Evolutionary conservation across 1,139 yeast species (phyloP), one percentile per base, ranked within the genome.

Genomic region (Keqinozyma sinolaborantium): DNA sequence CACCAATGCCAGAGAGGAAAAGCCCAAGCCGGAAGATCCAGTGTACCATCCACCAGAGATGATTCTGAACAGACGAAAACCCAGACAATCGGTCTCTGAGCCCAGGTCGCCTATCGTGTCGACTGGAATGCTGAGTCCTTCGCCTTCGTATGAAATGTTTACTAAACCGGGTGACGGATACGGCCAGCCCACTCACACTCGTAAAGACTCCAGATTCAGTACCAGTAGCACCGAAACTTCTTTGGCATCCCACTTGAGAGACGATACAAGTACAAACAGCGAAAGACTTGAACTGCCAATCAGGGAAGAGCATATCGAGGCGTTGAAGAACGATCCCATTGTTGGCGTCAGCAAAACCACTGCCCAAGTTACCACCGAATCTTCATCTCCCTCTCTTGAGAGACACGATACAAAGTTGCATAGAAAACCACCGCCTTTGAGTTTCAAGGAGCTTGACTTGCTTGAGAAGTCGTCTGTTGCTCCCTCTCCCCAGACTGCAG

Each of bases 11-110:
- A 79, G 73, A 32, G 71, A 64, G n/a, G 36, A 44, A 7, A 31
- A 43, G 16, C 16, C 30, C 38, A 37, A 28, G 20, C 45, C 20
- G 16, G 31, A 37, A 23, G 30, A 33, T 29, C 42, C 50, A 30
- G 43, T 40, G 24, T 76, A 77, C 40, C 62, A 58, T 2, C 74
- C 80, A 0, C 85, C 85, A 0, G 84, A 79, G 47, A 79, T 80
- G 86, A 79, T 79, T 18, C 66, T 75, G 31, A 75, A 63, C 30
- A 60, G 87, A 47, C 59, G 83, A 43, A 45, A 54, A 10, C 60
- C 64, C 4, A 49, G 70, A 23, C 50, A 49, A 40, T 32, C 51
- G 7, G 9, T 7, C 16, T 44, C 45, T 23, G 43, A 40, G 28
- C 50, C 34, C 3, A 24, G 13, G 6, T 23, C 21, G 3, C 27